phyloP scores from a whole-genome alignment of 2,329 filamentous ascomycete species.

The Cyphellophora europaea region DNA sequence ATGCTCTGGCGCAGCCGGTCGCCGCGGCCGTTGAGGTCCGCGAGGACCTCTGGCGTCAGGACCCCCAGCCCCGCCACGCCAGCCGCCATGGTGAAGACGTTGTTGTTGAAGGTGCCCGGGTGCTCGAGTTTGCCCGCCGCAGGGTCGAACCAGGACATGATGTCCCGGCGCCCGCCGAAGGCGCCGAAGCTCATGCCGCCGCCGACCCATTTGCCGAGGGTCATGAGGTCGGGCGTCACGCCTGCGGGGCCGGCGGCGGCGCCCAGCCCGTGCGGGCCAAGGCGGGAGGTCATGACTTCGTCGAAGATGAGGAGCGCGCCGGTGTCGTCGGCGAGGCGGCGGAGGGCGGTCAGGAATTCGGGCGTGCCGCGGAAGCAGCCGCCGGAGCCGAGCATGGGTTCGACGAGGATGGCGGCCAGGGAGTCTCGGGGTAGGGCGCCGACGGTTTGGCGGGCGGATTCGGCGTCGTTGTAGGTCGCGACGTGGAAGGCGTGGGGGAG shows the following conservation, averaged over 20 bases:
- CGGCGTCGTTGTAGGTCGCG: conserved; percentile 52
- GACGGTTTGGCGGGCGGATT: conserved; percentile 36
- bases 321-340: conserved; percentile 36
- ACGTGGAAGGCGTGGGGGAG: conserved; percentile 51
- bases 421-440: conserved; percentile 25
- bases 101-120: conserved; percentile 62
- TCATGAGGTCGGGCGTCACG: conserved; percentile 52
- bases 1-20: conserved; percentile 17
- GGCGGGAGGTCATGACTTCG: conserved; percentile 61
- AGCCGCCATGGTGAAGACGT: conserved; percentile 50
- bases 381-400: conserved; percentile 56
- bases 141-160: conserved; percentile 53
- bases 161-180: conserved; percentile 51
- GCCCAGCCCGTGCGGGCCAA: conserved; percentile 43
- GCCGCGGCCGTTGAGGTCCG: conserved; percentile 21
- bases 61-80: conserved; percentile 32
- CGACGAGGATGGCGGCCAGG: conserved; percentile 56
- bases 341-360: conserved; percentile 46
- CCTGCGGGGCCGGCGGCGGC: conserved; percentile 8
- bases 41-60: conserved; percentile 14
- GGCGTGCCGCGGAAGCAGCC: conserved; percentile 44
- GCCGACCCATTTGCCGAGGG: conserved; percentile 58
- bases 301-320: conserved; percentile 58
- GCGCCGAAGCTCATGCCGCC: conserved; percentile 59
- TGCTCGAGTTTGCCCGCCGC: conserved; percentile 36